Percentiles rank a stretch among this genome's conserved stretches.
phyloP scores from a whole-genome alignment of 2,329 filamentous ascomycete species.

The Penicillium sp. region DNA sequence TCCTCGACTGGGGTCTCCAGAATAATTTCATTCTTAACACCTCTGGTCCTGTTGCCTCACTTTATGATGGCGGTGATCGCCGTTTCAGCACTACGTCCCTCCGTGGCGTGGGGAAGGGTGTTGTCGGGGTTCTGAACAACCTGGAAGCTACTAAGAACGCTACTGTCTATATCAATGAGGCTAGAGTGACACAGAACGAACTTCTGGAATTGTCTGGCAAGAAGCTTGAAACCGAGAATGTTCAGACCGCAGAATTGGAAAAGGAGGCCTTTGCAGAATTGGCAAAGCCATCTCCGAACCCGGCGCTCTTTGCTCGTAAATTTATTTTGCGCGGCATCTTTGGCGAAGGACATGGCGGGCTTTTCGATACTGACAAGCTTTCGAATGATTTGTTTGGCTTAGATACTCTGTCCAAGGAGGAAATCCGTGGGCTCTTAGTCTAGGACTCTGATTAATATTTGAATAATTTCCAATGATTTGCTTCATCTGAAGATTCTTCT shows the following conservation, averaged over 20 bases:
- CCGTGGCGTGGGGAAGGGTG: slow-evolving; percentile 47
- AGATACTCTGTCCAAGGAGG: slow-evolving; percentile 32
- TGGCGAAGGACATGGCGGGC: slow-evolving; percentile 33
- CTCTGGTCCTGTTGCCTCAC: slow-evolving; percentile 34
- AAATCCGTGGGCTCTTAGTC: slow-evolving; percentile 21
- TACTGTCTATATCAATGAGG: slow-evolving; percentile 48
- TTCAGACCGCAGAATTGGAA: slow-evolving; percentile 30
- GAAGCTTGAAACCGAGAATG: slow-evolving; percentile 26
- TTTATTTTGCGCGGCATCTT: slow-evolving; percentile 35
- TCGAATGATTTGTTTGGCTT: slow-evolving; percentile 45
- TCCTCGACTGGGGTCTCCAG: slow-evolving; percentile 36
- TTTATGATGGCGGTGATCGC: slow-evolving; percentile 54
- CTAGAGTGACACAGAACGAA: slow-evolving; percentile 47
- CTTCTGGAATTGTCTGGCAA: slow-evolving; percentile 32
- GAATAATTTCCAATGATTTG: not conserved
- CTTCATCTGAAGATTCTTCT: not conserved
- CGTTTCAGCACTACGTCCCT: slow-evolving; percentile 53
- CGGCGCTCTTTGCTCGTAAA: slow-evolving; percentile 21
- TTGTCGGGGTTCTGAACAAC: slow-evolving; percentile 51
- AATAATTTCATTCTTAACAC: slow-evolving; percentile 47
- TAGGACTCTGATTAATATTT: not conserved
- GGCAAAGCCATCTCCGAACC: slow-evolving; percentile 28
- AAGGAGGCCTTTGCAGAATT: slow-evolving; percentile 32
- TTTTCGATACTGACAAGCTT: slow-evolving; percentile 26
- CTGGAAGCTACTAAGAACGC: slow-evolving; percentile 56